These are phyloP conservation scores for Perkinsus chesapeaki DNA, from an alignment of 169 alveolate species.

Conservation along the genomic window DNA sequence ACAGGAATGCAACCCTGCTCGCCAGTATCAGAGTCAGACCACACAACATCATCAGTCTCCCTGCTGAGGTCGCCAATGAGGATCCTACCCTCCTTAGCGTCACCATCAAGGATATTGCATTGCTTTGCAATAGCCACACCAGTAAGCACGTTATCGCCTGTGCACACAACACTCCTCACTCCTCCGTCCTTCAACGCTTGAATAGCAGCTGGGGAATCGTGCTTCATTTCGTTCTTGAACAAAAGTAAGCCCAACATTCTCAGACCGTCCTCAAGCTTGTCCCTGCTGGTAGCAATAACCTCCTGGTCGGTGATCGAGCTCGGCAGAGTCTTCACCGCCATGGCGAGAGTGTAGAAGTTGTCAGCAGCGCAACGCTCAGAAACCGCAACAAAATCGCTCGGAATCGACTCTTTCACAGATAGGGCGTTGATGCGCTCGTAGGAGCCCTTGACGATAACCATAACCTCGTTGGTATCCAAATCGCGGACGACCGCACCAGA, in stretches of 20 bases:
- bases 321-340: neutral
- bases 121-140: slow-evolving; percentile 13
- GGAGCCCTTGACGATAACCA: slow-evolving; percentile 18
- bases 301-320: neutral
- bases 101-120: neutral
- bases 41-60: neutral
- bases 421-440: slow-evolving; percentile 1
- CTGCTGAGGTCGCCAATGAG: neutral
- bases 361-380: neutral
- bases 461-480: neutral
- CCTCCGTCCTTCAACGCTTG: neutral
- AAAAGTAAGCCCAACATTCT: neutral
- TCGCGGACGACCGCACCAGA: neutral
- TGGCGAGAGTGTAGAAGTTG: slow-evolving; percentile 7
- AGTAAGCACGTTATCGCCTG: slow-evolving; percentile 11
- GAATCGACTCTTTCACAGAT: neutral
- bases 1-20: neutral
- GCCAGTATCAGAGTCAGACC: neutral
- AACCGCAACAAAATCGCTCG: neutral
- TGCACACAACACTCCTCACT: neutral
- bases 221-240: slow-evolving; percentile 14
- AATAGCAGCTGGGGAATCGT: slow-evolving; percentile 9
- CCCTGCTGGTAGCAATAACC: neutral
- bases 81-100: neutral
- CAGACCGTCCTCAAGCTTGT: slow-evolving; percentile 10